Conservation (phyloP, 805 yeast species). For the Myxozyma melibiosi region DNA sequence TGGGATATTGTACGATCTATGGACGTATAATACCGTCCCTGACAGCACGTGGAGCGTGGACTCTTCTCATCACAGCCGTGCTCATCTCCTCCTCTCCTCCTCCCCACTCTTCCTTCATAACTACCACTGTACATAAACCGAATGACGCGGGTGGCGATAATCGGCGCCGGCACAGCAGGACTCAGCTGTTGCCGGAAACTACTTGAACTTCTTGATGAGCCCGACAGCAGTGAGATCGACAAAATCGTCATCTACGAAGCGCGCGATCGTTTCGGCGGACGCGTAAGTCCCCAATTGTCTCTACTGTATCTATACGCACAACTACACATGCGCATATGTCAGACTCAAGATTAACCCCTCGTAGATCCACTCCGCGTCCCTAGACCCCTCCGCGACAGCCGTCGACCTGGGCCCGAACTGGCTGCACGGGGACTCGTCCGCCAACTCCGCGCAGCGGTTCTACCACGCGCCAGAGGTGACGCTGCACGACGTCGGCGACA, state of each 20-base stretch:
- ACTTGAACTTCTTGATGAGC: no score
- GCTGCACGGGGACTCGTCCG: constrained; percentile 33
- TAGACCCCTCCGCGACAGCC: constrained; percentile 12
- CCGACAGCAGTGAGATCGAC: constrained; percentile 31
- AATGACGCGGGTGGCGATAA: constrained; percentile 33
- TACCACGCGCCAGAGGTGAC: constrained; percentile 11
- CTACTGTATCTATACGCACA: no score
- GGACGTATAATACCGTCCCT: no score
- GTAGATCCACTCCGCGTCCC: no score
- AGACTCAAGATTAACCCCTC: no score
- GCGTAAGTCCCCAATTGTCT: constrained; percentile 24
- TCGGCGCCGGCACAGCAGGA: constrained; percentile 44
- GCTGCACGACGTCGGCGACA: constrained; percentile 23
- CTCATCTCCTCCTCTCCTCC: no score
- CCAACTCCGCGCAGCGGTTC: constrained; percentile 14
- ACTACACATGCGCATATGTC: no score
- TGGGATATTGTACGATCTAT: no score
- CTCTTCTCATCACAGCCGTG: no score
- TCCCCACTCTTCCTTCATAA: no score
- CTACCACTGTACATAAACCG: no score
- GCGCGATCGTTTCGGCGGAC: constrained; percentile 41
- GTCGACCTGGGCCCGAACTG: constrained; percentile 37
- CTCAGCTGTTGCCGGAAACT: constrained; percentile 40
- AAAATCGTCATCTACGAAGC: constrained; percentile 39
- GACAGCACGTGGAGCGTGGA: no score